phyloP scores from a whole-genome alignment of 1,139 yeast species.

The Maudiozyma humilis region DNA sequence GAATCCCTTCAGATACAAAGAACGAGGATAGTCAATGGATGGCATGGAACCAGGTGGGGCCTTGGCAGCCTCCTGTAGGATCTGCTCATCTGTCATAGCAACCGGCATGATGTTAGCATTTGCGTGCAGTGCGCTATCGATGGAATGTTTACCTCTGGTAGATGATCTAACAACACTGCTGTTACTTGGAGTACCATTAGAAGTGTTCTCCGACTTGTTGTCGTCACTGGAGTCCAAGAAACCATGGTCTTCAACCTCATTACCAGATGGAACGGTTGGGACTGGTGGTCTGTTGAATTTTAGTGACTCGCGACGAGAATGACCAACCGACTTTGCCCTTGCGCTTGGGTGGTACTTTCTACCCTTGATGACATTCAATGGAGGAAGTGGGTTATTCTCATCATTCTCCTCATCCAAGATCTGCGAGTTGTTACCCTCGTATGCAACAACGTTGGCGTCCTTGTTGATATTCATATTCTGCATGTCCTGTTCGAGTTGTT shows the following conservation, averaged over 20 bases:
- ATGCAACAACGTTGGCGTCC: not conserved
- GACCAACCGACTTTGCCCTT: constrained; percentile 83
- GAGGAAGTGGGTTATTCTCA: constrained; percentile 23
- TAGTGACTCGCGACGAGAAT: constrained; percentile 56
- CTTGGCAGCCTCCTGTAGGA: constrained; percentile 55
- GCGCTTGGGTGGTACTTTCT: constrained; percentile 69
- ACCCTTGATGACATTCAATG: constrained; percentile 23
- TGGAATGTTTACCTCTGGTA: not conserved
- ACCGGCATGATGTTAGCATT: constrained; percentile 11
- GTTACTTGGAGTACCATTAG: constrained; percentile 6
- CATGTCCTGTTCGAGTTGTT: constrained; percentile 19
- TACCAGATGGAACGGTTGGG: constrained; percentile 31
- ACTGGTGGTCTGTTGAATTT: constrained; percentile 33
- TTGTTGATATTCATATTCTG: constrained; percentile 16
- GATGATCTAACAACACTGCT: constrained; percentile 3
- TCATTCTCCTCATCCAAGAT: constrained; percentile 9
- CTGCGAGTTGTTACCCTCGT: constrained; percentile 5
- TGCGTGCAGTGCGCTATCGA: not conserved
- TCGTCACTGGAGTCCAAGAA: constrained; percentile 52
- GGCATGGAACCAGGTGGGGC: constrained; percentile 85
- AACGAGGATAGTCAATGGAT: constrained; percentile 86
- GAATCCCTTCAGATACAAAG: constrained; percentile 85
- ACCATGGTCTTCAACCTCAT: constrained; percentile 34
- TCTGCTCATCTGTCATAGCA: constrained; percentile 51
- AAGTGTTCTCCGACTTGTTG: constrained; percentile 41